Base-by-base conservation (phyloP, 768 basidiomycete genomes). In the Tricholoma furcatifolium region DNA sequence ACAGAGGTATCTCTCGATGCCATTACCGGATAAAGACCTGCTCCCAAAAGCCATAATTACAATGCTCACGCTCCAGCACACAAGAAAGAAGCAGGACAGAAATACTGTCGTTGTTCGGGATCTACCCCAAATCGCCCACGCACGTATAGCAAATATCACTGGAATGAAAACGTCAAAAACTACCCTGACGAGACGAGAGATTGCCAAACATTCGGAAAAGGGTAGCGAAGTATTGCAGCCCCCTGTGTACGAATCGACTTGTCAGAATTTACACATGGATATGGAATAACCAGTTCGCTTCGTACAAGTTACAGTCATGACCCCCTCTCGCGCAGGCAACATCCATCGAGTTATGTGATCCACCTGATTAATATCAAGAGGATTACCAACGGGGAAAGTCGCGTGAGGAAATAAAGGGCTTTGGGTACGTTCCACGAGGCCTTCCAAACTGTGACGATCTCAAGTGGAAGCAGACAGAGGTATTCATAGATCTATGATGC, bases 71-170 rank as follows among this genome's bases (percentile, higher is more conserved):
- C 30, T 18, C 51, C 51, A 52, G 14, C n/a, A 30, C 5, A 20
- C 36, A 6, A 39, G 15, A 27, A 52, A 52, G 24, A 52, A 52
- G 32, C 23, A 38, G 2, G 14, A 1, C 32, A 52, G 43, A 20
- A 52, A 52, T 2, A 52, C 30, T 2, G 43, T 45, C n/a, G 46
- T 46, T 14, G 7, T 12, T 18, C 51, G 51, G 11, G 35, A 18
- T 39, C 51, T 46, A 21, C 27, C 36, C 44, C 43, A 52, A 15
- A 52, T 44, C 14, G 51, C 51, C 51, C 43, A 52, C 1, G 51
- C 46, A 6, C 51, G n/a, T 15, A 52, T 27, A 17, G 51, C 51
- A 14, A 52, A 52, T 45, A 52, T 41, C 24, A 40, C 51, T 52
- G 18, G n/a, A n/a, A 6, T 18, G 2, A 4, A 20, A 3, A 8